These are phyloP conservation scores for Cladosporium sp. DNA, from an alignment of 2,329 filamentous ascomycete species.

Conservation along the genomic window DNA sequence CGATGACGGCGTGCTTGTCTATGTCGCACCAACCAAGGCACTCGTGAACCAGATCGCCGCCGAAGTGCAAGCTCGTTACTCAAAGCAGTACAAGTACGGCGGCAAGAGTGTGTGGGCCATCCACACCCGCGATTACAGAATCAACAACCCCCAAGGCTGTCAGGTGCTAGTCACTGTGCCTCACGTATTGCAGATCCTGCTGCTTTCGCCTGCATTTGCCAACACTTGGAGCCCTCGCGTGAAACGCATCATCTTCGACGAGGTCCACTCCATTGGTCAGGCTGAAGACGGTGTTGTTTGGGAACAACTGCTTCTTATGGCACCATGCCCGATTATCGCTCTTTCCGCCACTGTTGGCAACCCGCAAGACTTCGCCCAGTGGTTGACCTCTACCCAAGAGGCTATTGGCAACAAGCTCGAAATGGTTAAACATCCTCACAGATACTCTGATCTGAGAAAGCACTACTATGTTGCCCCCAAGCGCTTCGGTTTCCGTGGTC, in stretches of 20 bases:
- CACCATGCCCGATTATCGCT: constrained; percentile 75
- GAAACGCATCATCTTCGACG: constrained; percentile 77
- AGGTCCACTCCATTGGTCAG: constrained; percentile 78
- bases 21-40: constrained; percentile 79
- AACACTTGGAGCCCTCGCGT: constrained; percentile 66
- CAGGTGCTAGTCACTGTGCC: constrained; percentile 77
- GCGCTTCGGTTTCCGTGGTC: constrained; percentile 53
- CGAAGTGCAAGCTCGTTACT: constrained; percentile 73
- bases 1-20: constrained; percentile 71
- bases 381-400: constrained; percentile 65
- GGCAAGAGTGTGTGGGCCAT: constrained; percentile 76
- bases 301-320: constrained; percentile 73
- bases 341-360: constrained; percentile 80
- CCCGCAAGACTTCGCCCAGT: constrained; percentile 66
- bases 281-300: constrained; percentile 74
- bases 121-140: constrained; percentile 71
- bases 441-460: constrained; percentile 78
- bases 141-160: constrained; percentile 71
- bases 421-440: constrained; percentile 66
- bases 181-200: constrained; percentile 76
- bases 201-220: constrained; percentile 65
- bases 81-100: constrained; percentile 61
- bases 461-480: constrained; percentile 62
- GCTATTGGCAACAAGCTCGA: constrained; percentile 63
- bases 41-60: constrained; percentile 82